phyloP scores from a whole-genome alignment of 495 filamentous ascomycete species.

The Aspergillus bridgeri region DNA sequence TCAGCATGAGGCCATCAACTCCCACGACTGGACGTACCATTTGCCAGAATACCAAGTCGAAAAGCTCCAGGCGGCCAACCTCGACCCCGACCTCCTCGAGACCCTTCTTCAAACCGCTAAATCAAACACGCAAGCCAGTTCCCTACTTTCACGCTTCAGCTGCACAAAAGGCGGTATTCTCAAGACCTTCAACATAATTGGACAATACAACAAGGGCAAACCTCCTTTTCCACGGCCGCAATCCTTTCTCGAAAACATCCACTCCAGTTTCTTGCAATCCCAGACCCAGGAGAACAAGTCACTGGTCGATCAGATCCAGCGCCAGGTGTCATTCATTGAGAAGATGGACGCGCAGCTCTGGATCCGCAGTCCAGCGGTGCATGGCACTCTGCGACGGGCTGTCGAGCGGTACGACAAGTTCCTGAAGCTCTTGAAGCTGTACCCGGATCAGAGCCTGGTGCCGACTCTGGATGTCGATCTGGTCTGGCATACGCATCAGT shows the following conservation, averaged over 20 bases:
- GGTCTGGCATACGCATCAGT: conserved; percentile 49
- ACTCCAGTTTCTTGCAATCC: neutral
- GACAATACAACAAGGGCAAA: neutral
- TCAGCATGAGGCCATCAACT: conserved; percentile 13
- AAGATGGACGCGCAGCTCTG: conserved; percentile 27
- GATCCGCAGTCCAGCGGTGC: conserved; percentile 30
- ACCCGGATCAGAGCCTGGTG: conserved; percentile 16
- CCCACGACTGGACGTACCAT: conserved; percentile 11
- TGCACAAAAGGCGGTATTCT: neutral
- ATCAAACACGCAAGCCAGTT: neutral
- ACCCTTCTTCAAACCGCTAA: neutral
- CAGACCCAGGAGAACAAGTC: neutral
- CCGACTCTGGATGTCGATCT: conserved; percentile 28
- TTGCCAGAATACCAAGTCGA: neutral
- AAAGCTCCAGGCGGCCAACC: conserved; percentile 3
- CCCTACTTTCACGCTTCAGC: neutral
- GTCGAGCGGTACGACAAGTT: conserved; percentile 28
- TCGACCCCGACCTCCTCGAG: conserved; percentile 8
- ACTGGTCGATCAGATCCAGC: conserved; percentile 12
- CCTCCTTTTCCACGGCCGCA: neutral
- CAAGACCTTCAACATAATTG: neutral
- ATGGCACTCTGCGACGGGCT: conserved; percentile 20
- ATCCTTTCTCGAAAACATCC: neutral
- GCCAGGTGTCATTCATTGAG: conserved; percentile 22
- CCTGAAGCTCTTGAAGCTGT: conserved; percentile 21